Percentiles rank a stretch among this genome's conserved stretches.
These are phyloP conservation scores for Galerina marginata DNA, from an alignment of 768 basidiomycete species.

Conservation along the genomic window DNA sequence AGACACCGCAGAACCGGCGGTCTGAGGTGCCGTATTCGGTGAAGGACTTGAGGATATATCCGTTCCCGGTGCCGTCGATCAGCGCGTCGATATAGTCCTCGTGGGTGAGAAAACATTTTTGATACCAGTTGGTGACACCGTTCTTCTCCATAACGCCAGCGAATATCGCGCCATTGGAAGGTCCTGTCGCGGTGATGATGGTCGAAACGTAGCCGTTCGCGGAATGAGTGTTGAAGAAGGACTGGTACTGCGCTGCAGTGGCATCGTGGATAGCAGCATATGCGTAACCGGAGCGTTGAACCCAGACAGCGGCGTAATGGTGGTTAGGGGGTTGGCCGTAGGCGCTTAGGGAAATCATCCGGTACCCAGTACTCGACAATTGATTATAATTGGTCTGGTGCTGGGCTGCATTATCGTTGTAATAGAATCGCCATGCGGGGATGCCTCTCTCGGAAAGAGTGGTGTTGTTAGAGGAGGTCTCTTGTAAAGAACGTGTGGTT, in stretches of 20 bases:
- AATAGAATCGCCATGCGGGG: slow-evolving; percentile 7
- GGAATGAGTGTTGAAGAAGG: not conserved
- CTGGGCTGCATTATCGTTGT: slow-evolving; percentile 1
- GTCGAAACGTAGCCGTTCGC: slow-evolving; percentile 4
- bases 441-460: not conserved
- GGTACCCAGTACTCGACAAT: slow-evolving; percentile 1
- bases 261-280: slow-evolving; percentile 3
- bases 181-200: slow-evolving; percentile 2
- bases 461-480: not conserved
- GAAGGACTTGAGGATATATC: slow-evolving; percentile 6
- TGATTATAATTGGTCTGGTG: slow-evolving; percentile 3
- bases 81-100: not conserved
- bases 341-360: slow-evolving; percentile 9
- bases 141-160: slow-evolving; percentile 13
- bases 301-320: slow-evolving; percentile 7
- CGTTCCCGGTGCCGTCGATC: not conserved
- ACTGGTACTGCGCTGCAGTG: slow-evolving; percentile 1
- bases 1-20: slow-evolving; percentile 5
- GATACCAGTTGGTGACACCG: slow-evolving; percentile 12
- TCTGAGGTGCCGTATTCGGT: slow-evolving; percentile 7
- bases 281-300: not conserved
- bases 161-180: slow-evolving; percentile 1
- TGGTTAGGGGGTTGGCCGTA: slow-evolving; percentile 8
- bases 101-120: slow-evolving; percentile 3
- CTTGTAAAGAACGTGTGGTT: not conserved